Conservation (phyloP, 805 yeast species). For the Ogataea henricii region DNA sequence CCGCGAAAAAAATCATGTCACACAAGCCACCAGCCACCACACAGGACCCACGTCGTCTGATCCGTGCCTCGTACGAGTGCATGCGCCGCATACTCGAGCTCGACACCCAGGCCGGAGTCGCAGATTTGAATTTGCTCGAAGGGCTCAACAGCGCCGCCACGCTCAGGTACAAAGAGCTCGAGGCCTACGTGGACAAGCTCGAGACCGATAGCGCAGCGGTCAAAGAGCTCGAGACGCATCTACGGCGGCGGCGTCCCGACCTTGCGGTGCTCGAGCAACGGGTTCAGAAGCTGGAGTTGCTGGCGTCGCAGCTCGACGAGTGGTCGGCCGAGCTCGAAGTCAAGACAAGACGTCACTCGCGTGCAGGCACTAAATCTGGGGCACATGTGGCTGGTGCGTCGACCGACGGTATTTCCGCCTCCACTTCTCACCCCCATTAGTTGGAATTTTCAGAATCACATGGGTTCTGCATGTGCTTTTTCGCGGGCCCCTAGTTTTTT, state of each 20-base stretch:
- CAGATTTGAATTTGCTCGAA: conserved; percentile 50
- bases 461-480: conserved; percentile 3
- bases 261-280: conserved; percentile 36
- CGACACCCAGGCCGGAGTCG: conserved; percentile 37
- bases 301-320: conserved; percentile 60
- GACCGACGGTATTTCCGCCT: background rate
- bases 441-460: conserved; percentile 4
- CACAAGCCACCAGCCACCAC: conserved; percentile 2
- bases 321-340: conserved; percentile 60
- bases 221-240: conserved; percentile 8
- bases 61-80: conserved; percentile 33
- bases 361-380: background rate
- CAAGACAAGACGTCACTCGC: conserved; percentile 31
- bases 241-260: conserved; percentile 13
- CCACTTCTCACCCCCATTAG: background rate
- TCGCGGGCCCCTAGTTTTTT: background rate
- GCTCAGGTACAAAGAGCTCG: conserved; percentile 50
- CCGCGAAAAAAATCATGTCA: background rate
- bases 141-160: conserved; percentile 62
- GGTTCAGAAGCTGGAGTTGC: conserved; percentile 43
- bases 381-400: background rate
- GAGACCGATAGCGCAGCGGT: conserved; percentile 19
- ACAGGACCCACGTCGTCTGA: conserved; percentile 27
- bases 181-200: conserved; percentile 38
- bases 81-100: conserved; percentile 37